Conservation (phyloP, 306 rosid genomes). For the Leucaena leucocephala region DNA sequence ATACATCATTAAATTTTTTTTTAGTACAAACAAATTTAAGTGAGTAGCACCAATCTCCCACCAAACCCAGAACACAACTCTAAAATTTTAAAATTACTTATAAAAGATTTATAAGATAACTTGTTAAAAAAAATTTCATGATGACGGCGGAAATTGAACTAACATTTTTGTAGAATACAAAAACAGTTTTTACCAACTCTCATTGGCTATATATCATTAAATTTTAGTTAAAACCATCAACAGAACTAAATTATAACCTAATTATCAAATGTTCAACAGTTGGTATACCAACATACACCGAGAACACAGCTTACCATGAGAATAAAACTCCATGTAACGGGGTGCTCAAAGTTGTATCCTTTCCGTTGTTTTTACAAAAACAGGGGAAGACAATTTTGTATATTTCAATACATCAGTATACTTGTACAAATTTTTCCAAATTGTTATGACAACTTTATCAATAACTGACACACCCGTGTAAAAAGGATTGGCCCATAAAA, state of each 20-base stretch:
- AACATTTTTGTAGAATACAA: too few relatives aligned
- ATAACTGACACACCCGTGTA: conserved; percentile 25
- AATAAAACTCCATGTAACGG: conserved; percentile 26
- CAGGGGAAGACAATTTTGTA: conserved; percentile 33
- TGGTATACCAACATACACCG: not conserved
- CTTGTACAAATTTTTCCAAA: conserved; percentile 39
- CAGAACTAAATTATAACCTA: not conserved
- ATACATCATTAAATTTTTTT: not conserved
- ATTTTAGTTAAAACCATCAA: not conserved
- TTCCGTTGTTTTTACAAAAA: not conserved
- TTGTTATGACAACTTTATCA: conserved; percentile 35
- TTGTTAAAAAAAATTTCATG: too few relatives aligned
- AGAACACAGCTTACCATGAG: not conserved
- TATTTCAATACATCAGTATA: conserved; percentile 40
- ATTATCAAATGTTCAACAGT: not conserved
- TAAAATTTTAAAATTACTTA: too few relatives aligned
- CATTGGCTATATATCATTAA: too few relatives aligned
- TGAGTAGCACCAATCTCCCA: too few relatives aligned
- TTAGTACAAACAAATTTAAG: too few relatives aligned
- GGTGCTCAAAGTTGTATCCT: conserved; percentile 31
- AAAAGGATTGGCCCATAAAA: conserved; percentile 37
- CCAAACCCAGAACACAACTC: too few relatives aligned
- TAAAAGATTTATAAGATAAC: too few relatives aligned
- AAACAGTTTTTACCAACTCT: too few relatives aligned
- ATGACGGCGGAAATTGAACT: too few relatives aligned